Conservation (phyloP, 331 rosid species). For the Rhamnella rubrinervis region DNA sequence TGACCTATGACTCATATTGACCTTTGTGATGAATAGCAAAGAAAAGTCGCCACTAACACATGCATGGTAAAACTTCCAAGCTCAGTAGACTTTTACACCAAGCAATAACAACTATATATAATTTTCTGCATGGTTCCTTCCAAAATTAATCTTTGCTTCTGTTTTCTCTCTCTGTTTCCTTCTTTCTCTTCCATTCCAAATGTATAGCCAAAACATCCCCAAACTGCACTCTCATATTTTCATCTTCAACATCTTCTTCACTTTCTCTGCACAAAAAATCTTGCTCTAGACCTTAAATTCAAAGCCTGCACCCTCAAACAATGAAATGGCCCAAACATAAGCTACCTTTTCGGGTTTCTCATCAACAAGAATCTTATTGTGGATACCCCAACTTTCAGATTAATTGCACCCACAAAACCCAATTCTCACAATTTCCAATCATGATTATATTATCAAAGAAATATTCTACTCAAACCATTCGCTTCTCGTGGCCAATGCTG, state of each 20-base stretch:
- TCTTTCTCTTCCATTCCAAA: slow-evolving; percentile 24
- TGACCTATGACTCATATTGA: no score
- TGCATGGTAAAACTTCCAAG: neutral
- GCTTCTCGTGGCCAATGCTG: slow-evolving; percentile 34
- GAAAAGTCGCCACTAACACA: no score
- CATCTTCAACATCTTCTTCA: slow-evolving; percentile 30
- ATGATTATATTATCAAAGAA: slow-evolving; percentile 42
- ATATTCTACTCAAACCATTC: slow-evolving; percentile 50
- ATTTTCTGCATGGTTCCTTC: slow-evolving; percentile 18
- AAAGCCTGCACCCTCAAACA: slow-evolving; percentile 53
- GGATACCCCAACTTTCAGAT: slow-evolving; percentile 54
- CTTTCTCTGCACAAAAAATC: slow-evolving; percentile 14
- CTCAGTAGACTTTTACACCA: neutral
- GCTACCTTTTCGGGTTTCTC: slow-evolving; percentile 69
- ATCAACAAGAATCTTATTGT: slow-evolving; percentile 43
- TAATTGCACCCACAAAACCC: slow-evolving; percentile 42
- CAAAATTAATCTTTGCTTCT: slow-evolving; percentile 11
- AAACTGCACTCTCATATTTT: slow-evolving; percentile 19
- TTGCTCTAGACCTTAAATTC: slow-evolving; percentile 34
- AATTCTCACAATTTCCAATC: slow-evolving; percentile 38
- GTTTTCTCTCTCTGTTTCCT: slow-evolving; percentile 25
- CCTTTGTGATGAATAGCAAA: no score
- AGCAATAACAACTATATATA: slow-evolving; percentile 26
- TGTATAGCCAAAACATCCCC: slow-evolving; percentile 33
- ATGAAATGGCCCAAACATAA: slow-evolving; percentile 44